Conservation (phyloP, 208 protist species). For the Leptomonas pyrrhocoris region DNA sequence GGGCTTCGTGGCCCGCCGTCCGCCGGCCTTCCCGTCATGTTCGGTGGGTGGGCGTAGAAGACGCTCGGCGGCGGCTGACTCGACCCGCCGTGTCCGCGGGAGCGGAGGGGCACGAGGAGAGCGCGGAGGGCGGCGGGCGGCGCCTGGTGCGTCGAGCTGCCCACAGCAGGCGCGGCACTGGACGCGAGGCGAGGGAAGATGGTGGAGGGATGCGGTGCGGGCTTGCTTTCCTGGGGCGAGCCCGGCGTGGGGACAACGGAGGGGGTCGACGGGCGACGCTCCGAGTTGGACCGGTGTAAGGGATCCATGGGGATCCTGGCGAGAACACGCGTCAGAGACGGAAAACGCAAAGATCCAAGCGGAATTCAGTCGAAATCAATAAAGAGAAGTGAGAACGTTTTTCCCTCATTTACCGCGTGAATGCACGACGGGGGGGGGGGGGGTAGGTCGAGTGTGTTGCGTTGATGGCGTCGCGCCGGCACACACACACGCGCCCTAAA, state of each 20-base stretch:
- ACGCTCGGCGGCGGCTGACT: background rate
- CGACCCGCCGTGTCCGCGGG: background rate
- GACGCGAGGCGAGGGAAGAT: constrained; percentile 5
- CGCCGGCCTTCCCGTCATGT: background rate
- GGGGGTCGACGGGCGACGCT: background rate
- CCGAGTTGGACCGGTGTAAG: background rate
- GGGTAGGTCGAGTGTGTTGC: too few species aligned
- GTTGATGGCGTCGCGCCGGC: too few species aligned
- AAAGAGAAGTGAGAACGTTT: too few species aligned
- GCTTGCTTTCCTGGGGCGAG: background rate
- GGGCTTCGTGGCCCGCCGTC: background rate
- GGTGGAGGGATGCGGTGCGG: background rate
- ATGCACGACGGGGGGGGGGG: too few species aligned
- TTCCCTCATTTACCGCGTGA: too few species aligned
- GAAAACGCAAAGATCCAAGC: too few species aligned
- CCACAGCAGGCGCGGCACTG: background rate
- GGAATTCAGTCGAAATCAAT: too few species aligned
- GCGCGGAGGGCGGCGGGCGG: background rate
- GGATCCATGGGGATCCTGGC: background rate
- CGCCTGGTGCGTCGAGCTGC: background rate
- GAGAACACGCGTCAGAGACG: background rate
- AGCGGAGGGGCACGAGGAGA: constrained; percentile 1
- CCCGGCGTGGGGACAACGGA: background rate
- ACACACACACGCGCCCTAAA: too few species aligned
- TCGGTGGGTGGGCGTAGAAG: constrained; percentile 8